A percentile compares a stretch with the other conserved stretches of the same genome.
phyloP scores from a whole-genome alignment of 2,329 filamentous ascomycete genomes.

The Alternaria burnsii region DNA sequence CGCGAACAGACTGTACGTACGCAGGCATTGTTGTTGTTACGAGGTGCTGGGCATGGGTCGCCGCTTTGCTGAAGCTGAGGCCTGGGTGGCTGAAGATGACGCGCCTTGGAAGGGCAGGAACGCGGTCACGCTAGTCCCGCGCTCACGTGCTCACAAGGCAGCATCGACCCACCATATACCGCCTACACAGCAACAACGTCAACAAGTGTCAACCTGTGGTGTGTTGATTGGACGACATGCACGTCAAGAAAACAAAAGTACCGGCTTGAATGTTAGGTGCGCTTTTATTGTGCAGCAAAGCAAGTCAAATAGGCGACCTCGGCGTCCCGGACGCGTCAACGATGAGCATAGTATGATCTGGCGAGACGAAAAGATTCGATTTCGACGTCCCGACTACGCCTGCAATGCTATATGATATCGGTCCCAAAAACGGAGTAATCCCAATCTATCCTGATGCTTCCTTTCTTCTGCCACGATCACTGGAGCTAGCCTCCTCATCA shows the following conservation, averaged over 20 bases:
- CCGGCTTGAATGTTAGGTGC: background rate
- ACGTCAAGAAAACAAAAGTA: background rate
- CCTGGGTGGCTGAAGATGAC: constrained; percentile 42
- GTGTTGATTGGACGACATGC: background rate
- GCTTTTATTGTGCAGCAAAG: background rate
- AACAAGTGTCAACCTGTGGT: constrained; percentile 11
- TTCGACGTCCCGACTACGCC: background rate
- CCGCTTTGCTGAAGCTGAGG: constrained; percentile 32
- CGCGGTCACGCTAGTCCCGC: constrained; percentile 30
- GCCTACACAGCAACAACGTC: constrained; percentile 2
- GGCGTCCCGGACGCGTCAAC: background rate
- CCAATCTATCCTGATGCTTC: constrained; percentile 32
- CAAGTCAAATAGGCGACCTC: too few species aligned
- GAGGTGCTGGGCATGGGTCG: constrained; percentile 34
- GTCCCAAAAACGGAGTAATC: background rate
- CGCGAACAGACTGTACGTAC: constrained; percentile 33
- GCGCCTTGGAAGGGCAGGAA: constrained; percentile 36
- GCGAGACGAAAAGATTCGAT: background rate
- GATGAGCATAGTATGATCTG: background rate
- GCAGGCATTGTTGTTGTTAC: constrained; percentile 45
- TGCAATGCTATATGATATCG: background rate
- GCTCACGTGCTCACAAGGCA: constrained; percentile 22
- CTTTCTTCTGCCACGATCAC: constrained; percentile 42
- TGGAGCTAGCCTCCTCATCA: constrained; percentile 47
- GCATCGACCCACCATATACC: background rate